phyloP scores from a whole-genome alignment of 2,329 filamentous ascomycete genomes.

The Fusarium sp. region DNA sequence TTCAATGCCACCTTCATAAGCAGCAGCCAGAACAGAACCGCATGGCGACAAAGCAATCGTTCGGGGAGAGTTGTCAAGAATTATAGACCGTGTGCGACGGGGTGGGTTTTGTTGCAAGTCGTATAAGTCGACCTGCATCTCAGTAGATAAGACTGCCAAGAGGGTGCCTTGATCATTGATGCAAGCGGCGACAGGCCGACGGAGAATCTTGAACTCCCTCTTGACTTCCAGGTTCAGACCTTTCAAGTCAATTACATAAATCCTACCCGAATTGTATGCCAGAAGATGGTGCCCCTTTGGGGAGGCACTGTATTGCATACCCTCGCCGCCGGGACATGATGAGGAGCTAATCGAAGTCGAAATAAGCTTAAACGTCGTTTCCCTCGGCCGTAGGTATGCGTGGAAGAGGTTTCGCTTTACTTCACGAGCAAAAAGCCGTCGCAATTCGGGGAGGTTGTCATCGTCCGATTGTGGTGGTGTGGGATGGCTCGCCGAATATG shows the following conservation, averaged over 20 bases:
- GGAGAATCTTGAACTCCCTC: slow-evolving; percentile 81
- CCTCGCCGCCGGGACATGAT: slow-evolving; percentile 83
- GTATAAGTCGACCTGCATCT: slow-evolving; percentile 89
- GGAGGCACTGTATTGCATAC: slow-evolving; percentile 85
- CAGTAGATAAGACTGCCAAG: slow-evolving; percentile 81
- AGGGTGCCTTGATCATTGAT: slow-evolving; percentile 81
- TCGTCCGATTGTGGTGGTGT: slow-evolving; percentile 51
- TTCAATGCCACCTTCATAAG: slow-evolving; percentile 89
- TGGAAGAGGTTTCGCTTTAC: slow-evolving; percentile 82
- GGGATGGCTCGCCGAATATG: slow-evolving; percentile 62
- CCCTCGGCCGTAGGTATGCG: slow-evolving; percentile 74
- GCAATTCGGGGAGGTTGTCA: slow-evolving; percentile 67
- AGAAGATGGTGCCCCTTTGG: slow-evolving; percentile 78
- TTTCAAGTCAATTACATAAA: slow-evolving; percentile 79
- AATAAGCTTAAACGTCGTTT: slow-evolving; percentile 80
- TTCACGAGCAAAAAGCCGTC: slow-evolving; percentile 73
- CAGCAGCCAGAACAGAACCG: slow-evolving; percentile 82
- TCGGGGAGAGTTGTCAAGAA: slow-evolving; percentile 80
- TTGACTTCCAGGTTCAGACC: slow-evolving; percentile 68
- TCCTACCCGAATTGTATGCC: slow-evolving; percentile 85
- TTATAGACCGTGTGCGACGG: slow-evolving; percentile 76
- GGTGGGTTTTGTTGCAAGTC: slow-evolving; percentile 72
- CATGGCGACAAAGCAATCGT: slow-evolving; percentile 84
- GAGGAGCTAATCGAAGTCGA: slow-evolving; percentile 87
- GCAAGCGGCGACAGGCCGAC: slow-evolving; percentile 78